Evolutionary conservation across 768 basidiomycete genomes (phyloP).

Genomic region (Hirschioporus abietinus): DNA sequence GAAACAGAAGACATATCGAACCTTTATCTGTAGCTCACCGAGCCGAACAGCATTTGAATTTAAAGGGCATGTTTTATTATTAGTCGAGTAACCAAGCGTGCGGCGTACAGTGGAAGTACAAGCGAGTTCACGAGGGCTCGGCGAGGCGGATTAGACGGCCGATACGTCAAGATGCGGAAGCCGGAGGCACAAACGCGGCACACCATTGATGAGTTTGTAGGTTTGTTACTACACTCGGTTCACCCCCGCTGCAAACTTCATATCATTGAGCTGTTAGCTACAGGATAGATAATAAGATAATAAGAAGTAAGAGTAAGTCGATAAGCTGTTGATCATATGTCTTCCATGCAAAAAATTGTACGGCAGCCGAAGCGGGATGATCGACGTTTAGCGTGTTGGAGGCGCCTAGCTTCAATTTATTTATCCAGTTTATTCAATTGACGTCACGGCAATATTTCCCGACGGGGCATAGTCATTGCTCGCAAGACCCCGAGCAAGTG

Average conservation of each 20-base stretch:
- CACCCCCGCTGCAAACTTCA: too few species aligned
- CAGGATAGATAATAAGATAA: too few species aligned
- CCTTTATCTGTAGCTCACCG: too few species aligned
- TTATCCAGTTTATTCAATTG: neutral
- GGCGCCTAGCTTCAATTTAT: neutral
- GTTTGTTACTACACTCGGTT: too few species aligned
- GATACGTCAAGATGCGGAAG: conserved; percentile 1
- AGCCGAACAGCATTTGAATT: too few species aligned
- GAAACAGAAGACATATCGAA: too few species aligned
- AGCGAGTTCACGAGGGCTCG: neutral
- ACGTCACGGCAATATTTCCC: neutral
- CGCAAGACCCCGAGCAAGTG: neutral
- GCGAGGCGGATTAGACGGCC: neutral
- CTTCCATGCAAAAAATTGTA: neutral
- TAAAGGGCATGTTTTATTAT: too few species aligned
- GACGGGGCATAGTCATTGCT: neutral
- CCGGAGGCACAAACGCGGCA: neutral
- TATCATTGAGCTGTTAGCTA: too few species aligned
- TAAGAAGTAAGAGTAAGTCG: too few species aligned
- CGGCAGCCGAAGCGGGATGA: neutral
- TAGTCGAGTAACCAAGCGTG: neutral
- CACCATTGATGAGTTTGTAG: too few species aligned
- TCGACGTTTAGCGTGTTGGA: neutral
- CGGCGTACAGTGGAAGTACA: neutral
- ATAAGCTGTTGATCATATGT: neutral